A percentile compares a stretch with the other conserved stretches of the same genome.
phyloP scores from a whole-genome alignment of 352 stramenopile species.

The Phytophthora pseudosyringae region DNA sequence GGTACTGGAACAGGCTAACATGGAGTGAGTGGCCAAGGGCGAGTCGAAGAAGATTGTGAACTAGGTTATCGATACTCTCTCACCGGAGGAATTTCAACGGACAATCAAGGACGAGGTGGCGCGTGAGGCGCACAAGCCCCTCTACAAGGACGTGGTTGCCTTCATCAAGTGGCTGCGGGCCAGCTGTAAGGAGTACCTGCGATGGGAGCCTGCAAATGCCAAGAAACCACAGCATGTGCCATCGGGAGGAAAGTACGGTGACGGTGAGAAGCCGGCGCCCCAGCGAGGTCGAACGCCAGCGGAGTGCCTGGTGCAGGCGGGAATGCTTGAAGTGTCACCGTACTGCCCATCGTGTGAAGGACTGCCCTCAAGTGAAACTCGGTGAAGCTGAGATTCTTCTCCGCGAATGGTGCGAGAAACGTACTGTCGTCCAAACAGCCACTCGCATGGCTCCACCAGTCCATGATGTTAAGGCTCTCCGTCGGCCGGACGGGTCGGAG shows the following conservation, averaged over 20 bases:
- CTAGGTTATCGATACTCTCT: conserved; percentile 9
- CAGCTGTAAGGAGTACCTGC: conserved; percentile 14
- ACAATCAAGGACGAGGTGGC: conserved; percentile 7
- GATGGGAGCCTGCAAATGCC: conserved; percentile 4
- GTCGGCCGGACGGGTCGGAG: too few species aligned
- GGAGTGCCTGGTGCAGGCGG: neutral
- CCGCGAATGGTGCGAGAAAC: conserved; percentile 13
- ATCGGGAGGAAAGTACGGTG: too few species aligned
- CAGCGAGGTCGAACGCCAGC: neutral
- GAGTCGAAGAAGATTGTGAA: conserved; percentile 15
- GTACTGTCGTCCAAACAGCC: neutral
- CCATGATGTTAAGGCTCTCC: neutral
- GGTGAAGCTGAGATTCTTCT: conserved; percentile 4
- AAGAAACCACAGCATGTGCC: neutral
- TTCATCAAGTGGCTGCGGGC: conserved; percentile 15
- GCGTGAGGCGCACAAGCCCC: conserved; percentile 11
- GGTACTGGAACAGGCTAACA: conserved; percentile 1
- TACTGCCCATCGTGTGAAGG: conserved; percentile 4
- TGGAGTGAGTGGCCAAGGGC: conserved; percentile 11
- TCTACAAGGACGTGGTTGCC: conserved; percentile 4
- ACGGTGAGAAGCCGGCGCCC: neutral
- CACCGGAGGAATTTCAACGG: neutral
- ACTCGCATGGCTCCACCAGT: neutral
- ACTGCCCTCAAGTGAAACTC: neutral
- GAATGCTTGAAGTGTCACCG: conserved; percentile 8